Conservation (phyloP, 1,284 basidiomycete species). For the Ustilago xerochloae region DNA sequence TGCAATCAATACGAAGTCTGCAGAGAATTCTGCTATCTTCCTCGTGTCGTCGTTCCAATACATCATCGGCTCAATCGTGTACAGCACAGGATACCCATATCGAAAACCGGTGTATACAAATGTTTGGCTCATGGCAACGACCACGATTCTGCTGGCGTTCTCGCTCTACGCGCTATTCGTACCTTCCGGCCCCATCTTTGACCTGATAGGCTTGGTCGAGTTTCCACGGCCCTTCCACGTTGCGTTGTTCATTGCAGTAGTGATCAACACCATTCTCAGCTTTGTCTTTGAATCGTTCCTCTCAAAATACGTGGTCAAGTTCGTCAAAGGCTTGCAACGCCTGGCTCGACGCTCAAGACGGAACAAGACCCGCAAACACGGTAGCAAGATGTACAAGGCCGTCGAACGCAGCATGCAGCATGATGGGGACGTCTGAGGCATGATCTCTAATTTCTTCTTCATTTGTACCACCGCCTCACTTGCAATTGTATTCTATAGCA, state of each 20-base stretch:
- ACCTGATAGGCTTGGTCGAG: slow-evolving; percentile 81
- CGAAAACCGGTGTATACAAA: slow-evolving; percentile 95
- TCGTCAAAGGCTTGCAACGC: slow-evolving; percentile 50
- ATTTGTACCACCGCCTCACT: too few relatives aligned
- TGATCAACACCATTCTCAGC: slow-evolving; percentile 79
- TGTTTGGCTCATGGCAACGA: slow-evolving; percentile 61
- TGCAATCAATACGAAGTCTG: slow-evolving; percentile 88
- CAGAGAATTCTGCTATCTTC: slow-evolving; percentile 92
- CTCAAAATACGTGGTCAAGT: slow-evolving; percentile 39
- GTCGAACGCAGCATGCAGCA: slow-evolving; percentile 52
- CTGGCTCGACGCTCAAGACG: slow-evolving; percentile 14
- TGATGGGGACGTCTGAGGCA: slow-evolving; percentile 41
- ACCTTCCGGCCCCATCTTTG: slow-evolving; percentile 75
- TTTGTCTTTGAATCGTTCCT: slow-evolving; percentile 77
- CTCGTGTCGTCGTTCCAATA: slow-evolving; percentile 98
- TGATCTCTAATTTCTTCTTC: neutral
- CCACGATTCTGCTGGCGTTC: slow-evolving; percentile 46
- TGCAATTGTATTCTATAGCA: too few relatives aligned
- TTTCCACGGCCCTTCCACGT: slow-evolving; percentile 79
- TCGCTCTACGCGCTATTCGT: slow-evolving; percentile 64
- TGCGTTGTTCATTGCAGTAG: slow-evolving; percentile 78
- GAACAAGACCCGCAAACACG: slow-evolving; percentile 22
- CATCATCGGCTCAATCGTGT: slow-evolving; percentile 93
- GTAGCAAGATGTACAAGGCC: slow-evolving; percentile 54
- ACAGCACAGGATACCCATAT: slow-evolving; percentile 97